Percentiles rank a stretch among this genome's conserved stretches.
These are phyloP conservation scores for Suillus cothurnatus DNA, from an alignment of 768 basidiomycete genomes.

Conservation along the genomic window DNA sequence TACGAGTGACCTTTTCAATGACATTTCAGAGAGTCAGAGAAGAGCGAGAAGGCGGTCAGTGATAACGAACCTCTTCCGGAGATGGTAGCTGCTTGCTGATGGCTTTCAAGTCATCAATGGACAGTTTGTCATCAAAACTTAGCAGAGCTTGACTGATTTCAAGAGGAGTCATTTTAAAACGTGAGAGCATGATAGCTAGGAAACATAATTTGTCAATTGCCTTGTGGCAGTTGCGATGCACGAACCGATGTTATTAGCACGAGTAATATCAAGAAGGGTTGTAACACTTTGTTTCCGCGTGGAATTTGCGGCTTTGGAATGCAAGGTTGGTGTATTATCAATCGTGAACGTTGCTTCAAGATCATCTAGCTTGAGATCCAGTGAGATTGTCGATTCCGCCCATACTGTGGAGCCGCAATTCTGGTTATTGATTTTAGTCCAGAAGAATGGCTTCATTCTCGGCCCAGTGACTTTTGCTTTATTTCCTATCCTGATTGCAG, in stretches of 20 bases:
- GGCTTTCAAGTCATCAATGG: constrained; percentile 75
- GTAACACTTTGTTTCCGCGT: constrained; percentile 61
- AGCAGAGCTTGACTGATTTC: constrained; percentile 75
- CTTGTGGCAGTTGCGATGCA: constrained; percentile 1
- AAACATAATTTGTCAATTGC: constrained; percentile 10
- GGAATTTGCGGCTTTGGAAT: constrained; percentile 43
- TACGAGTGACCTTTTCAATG: constrained; percentile 51
- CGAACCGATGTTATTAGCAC: constrained; percentile 84
- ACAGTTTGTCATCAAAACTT: constrained; percentile 70
- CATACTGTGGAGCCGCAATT: constrained; percentile 62
- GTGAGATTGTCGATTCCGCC: constrained; percentile 51
- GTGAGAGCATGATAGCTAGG: constrained; percentile 81
- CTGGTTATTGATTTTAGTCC: constrained; percentile 72
- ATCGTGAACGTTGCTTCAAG: constrained; percentile 75
- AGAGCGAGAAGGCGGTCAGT: not conserved
- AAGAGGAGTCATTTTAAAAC: constrained; percentile 64
- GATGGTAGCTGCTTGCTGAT: constrained; percentile 79
- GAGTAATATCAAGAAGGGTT: constrained; percentile 75
- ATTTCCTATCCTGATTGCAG: constrained; percentile 35
- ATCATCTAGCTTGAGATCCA: constrained; percentile 64
- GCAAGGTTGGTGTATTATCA: constrained; percentile 44
- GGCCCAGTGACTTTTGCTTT: constrained; percentile 44
- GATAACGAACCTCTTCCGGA: constrained; percentile 65
- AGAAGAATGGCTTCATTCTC: constrained; percentile 86
- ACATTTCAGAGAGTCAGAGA: not conserved